A percentile compares a stretch with the other conserved stretches of the same genome.
phyloP scores from a whole-genome alignment of 2,329 filamentous ascomycete species.

The Orbilia oligospora region DNA sequence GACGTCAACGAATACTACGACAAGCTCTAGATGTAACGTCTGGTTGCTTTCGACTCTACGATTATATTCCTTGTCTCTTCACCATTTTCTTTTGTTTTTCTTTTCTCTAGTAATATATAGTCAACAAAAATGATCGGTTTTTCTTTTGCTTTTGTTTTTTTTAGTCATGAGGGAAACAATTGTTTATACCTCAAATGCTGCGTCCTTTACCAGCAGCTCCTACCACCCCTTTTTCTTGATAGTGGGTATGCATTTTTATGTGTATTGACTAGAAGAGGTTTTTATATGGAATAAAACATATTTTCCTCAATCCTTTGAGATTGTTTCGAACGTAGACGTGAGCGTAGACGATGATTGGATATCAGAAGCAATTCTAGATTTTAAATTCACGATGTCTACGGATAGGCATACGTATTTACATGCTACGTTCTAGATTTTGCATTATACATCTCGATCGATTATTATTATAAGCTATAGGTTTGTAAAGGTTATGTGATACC shows the following conservation, averaged over 20 bases:
- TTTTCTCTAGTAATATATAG: constrained; percentile 57
- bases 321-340: background rate
- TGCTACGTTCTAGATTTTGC: too few species aligned
- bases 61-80: constrained; percentile 53
- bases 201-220: constrained; percentile 13
- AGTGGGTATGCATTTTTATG: constrained; percentile 41
- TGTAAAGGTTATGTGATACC: background rate
- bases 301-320: constrained; percentile 48
- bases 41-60: constrained; percentile 10
- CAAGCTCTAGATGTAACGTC: constrained; percentile 82
- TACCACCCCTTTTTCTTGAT: constrained; percentile 26
- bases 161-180: constrained; percentile 1
- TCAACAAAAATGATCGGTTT: constrained; percentile 36
- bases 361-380: background rate
- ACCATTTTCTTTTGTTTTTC: constrained; percentile 55
- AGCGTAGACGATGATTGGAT: background rate
- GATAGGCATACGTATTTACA: too few species aligned
- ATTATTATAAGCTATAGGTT: background rate
- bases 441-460: background rate
- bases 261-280: constrained; percentile 59
- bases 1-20: constrained; percentile 84
- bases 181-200: constrained; percentile 31
- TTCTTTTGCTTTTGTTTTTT: constrained; percentile 26
- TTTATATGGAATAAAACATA: constrained; percentile 54
- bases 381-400: too few species aligned